These are phyloP conservation scores for Coemansia javaensis DNA, from an alignment of 192 early-diverging fungal species.

Conservation along the genomic window DNA sequence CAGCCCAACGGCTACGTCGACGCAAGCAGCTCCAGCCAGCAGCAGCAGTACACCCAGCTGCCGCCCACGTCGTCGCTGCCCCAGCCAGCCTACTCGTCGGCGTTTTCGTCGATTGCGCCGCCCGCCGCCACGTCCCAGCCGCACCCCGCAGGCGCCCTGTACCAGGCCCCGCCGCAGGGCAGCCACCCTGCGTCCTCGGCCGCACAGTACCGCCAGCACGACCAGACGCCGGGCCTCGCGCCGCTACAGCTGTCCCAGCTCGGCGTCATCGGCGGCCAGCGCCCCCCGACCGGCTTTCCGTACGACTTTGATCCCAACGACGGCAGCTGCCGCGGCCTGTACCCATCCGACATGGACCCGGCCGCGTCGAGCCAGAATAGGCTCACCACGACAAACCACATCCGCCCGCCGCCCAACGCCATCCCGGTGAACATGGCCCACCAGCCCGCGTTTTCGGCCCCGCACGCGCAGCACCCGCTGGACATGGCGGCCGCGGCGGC, in stretches of 20 bases:
- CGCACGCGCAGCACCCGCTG: conserved; percentile 24
- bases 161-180: conserved; percentile 31
- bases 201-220: conserved; percentile 50
- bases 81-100: conserved; percentile 24
- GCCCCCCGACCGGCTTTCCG: conserved; percentile 23
- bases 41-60: conserved; percentile 21
- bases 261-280: conserved; percentile 41
- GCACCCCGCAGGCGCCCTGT: conserved; percentile 19
- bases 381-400: conserved; percentile 31
- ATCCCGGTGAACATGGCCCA: conserved; percentile 31
- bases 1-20: conserved; percentile 19
- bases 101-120: conserved; percentile 16
- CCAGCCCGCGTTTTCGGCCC: conserved; percentile 1
- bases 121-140: conserved; percentile 17
- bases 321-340: conserved; percentile 36
- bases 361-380: conserved; percentile 20
- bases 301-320: conserved; percentile 49
- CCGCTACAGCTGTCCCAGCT: conserved; percentile 39
- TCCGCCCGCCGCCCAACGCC: conserved; percentile 27
- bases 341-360: conserved; percentile 37
- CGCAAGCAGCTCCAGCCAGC: conserved; percentile 10
- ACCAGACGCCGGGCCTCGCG: conserved; percentile 34
- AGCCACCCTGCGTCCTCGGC: conserved; percentile 18
- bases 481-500: conserved; percentile 29
- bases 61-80: conserved; percentile 23